A percentile compares a stretch with the other conserved stretches of the same genome.
These are phyloP conservation scores for Rubia peregrina DNA, from an alignment of 305 asterid species.

Conservation along the genomic window DNA sequence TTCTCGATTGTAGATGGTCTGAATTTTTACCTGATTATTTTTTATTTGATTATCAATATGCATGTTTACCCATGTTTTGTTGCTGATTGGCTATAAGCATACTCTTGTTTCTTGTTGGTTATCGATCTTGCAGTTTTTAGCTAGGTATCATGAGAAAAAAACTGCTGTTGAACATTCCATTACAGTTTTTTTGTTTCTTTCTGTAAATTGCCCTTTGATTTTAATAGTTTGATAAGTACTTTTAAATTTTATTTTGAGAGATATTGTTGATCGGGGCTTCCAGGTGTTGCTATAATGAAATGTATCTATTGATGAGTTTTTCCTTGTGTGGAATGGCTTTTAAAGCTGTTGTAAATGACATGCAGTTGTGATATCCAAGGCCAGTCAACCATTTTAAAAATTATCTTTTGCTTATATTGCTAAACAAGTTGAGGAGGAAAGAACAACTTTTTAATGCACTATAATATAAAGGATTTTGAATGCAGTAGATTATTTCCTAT, in stretches of 20 bases:
- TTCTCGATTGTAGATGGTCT: background rate
- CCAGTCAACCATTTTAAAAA: background rate
- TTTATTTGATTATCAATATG: too few relatives aligned
- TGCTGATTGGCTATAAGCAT: constrained; percentile 20
- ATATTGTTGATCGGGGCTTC: too few relatives aligned
- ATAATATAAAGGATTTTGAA: background rate
- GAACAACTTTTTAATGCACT: too few relatives aligned
- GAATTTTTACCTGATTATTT: background rate
- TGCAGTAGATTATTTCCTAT: background rate
- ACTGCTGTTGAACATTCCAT: too few relatives aligned
- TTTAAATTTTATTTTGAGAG: too few relatives aligned
- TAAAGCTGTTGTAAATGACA: background rate
- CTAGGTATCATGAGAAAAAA: too few relatives aligned
- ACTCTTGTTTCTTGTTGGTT: too few relatives aligned
- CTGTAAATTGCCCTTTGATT: too few relatives aligned
- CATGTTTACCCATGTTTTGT: constrained; percentile 10
- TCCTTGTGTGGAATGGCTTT: background rate
- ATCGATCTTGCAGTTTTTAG: too few relatives aligned
- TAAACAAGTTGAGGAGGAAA: background rate
- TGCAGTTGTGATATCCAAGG: background rate
- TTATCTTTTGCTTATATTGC: background rate
- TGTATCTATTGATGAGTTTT: background rate
- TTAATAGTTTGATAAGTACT: too few relatives aligned
- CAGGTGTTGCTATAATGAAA: too few relatives aligned
- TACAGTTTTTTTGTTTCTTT: too few relatives aligned